Evolutionary conservation across 2,329 filamentous ascomycete species (phyloP).

Genomic region (Stachybotrys chartarum): DNA sequence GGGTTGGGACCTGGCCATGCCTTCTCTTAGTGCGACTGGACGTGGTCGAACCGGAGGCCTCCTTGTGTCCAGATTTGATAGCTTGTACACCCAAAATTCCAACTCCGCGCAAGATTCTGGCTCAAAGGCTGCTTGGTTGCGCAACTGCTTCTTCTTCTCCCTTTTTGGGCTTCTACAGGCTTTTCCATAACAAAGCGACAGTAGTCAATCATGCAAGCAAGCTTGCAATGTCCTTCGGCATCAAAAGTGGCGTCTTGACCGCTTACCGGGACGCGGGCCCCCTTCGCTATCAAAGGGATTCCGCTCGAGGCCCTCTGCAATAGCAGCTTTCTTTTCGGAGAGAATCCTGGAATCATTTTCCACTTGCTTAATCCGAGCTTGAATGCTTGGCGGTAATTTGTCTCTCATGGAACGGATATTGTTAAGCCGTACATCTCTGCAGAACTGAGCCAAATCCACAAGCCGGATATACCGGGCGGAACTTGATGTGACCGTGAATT

Average conservation of each 20-base stretch:
- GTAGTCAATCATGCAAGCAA: background rate
- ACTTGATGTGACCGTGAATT: background rate
- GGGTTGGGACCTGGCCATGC: background rate
- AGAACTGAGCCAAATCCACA: background rate
- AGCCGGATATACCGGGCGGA: background rate
- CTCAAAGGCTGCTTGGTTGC: background rate
- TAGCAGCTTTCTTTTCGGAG: background rate
- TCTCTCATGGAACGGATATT: background rate
- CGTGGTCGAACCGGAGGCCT: background rate
- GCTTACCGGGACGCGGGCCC: background rate
- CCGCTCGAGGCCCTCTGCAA: background rate
- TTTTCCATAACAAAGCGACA: background rate
- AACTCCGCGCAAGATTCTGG: background rate
- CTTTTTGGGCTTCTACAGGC: background rate
- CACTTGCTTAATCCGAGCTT: background rate
- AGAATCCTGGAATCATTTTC: background rate
- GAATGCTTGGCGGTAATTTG: background rate
- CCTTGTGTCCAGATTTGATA: background rate
- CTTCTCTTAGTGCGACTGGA: background rate
- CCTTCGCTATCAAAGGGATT: background rate
- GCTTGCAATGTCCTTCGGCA: background rate
- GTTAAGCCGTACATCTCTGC: background rate
- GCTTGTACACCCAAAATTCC: background rate
- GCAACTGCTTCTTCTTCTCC: background rate
- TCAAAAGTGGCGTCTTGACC: background rate